Percentiles rank a stretch among this genome's conserved stretches.
These are phyloP conservation scores for Serendipita sp. DNA, from an alignment of 768 basidiomycete genomes.

Conservation along the genomic window DNA sequence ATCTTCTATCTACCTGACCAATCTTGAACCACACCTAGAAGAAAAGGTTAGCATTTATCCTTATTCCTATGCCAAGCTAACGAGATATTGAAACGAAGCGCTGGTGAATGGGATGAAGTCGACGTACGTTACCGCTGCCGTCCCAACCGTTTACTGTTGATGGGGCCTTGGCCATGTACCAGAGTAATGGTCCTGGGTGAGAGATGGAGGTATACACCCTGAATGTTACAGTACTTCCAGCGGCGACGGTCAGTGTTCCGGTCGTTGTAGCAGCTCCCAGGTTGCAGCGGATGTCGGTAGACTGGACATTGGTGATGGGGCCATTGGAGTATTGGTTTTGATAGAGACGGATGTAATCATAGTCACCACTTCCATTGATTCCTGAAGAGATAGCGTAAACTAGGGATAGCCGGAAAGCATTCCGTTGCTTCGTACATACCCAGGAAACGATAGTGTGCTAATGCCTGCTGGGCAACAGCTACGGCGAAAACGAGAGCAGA, in stretches of 20 bases:
- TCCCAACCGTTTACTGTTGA: neutral
- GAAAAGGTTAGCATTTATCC: too few relatives aligned
- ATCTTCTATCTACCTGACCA: neutral
- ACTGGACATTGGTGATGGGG: neutral
- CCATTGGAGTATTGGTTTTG: slow-evolving; percentile 1
- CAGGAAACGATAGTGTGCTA: neutral
- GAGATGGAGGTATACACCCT: neutral
- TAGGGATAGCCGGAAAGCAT: neutral
- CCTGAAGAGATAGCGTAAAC: neutral
- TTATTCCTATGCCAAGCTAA: too few relatives aligned
- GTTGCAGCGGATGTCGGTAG: slow-evolving; percentile 7
- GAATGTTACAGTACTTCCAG: neutral
- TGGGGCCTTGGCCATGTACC: slow-evolving; percentile 1
- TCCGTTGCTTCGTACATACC: neutral
- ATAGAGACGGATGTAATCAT: neutral
- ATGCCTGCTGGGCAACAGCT: neutral
- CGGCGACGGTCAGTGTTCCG: slow-evolving; percentile 3
- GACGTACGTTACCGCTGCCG: neutral
- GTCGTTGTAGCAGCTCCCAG: slow-evolving; percentile 1
- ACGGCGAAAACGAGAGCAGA: neutral
- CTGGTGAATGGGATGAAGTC: too few relatives aligned
- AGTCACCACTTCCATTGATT: neutral
- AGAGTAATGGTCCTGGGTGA: slow-evolving; percentile 7
- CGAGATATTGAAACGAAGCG: too few relatives aligned
- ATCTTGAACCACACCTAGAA: neutral